These are phyloP conservation scores for Xylariaceae sp. DNA, from an alignment of 2,329 filamentous ascomycete species.

Conservation along the genomic window DNA sequence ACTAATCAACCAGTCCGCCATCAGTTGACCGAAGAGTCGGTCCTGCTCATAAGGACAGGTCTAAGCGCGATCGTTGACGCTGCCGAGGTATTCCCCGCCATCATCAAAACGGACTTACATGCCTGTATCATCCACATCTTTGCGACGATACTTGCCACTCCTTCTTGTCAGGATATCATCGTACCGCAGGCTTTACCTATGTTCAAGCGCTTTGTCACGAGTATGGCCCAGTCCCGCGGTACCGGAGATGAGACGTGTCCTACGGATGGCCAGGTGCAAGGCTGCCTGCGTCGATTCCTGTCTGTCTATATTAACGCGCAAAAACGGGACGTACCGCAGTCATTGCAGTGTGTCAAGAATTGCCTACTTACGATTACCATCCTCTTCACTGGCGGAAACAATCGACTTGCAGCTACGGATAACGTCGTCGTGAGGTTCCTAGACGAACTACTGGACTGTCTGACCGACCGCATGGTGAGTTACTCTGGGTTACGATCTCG, in stretches of 20 bases:
- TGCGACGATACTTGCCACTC: conserved; percentile 83
- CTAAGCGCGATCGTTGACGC: conserved; percentile 89
- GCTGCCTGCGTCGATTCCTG: conserved; percentile 77
- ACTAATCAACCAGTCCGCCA: conserved; percentile 62
- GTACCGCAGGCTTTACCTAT: conserved; percentile 87
- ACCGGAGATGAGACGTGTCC: conserved; percentile 39
- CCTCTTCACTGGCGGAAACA: conserved; percentile 75
- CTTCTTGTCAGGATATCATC: conserved; percentile 79
- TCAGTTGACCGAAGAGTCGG: conserved; percentile 81
- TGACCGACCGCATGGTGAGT: conserved; percentile 67
- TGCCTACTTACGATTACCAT: conserved; percentile 84
- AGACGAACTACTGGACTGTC: conserved; percentile 77
- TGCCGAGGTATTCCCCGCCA: conserved; percentile 89
- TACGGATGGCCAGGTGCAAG: conserved; percentile 68
- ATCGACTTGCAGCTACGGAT: conserved; percentile 69
- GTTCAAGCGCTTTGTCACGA: conserved; percentile 83
- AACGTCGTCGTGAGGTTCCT: conserved; percentile 70
- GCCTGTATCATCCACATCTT: conserved; percentile 97
- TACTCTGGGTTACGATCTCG: neutral
- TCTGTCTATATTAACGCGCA: conserved; percentile 73
- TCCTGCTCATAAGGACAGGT: conserved; percentile 72
- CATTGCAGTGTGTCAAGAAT: conserved; percentile 88
- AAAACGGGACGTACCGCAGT: conserved; percentile 68
- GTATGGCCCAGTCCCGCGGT: conserved; percentile 54
- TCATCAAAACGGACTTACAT: conserved; percentile 94